Percentiles rank a stretch among this genome's conserved stretches.
phyloP scores from a whole-genome alignment of 805 yeast species.

The Candida nanaspora region DNA sequence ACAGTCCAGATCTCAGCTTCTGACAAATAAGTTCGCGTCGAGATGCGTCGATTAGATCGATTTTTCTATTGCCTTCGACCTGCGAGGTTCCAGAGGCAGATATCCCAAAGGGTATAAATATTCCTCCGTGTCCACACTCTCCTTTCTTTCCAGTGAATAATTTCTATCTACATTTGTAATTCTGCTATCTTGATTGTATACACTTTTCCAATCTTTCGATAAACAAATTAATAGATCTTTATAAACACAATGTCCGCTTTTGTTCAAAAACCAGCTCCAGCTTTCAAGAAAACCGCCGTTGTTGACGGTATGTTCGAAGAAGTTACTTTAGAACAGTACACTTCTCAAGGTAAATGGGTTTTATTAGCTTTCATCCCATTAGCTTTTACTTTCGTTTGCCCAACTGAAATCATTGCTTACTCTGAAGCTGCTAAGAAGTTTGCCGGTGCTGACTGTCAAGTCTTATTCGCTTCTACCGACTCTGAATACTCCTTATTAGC shows the following conservation, averaged over 20 bases:
- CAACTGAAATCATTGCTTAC: constrained; percentile 98
- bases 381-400: constrained; percentile 99
- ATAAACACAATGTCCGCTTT: constrained; percentile 68
- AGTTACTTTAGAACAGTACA: constrained; percentile 83
- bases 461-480: constrained; percentile 95
- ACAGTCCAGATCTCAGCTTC: too few species aligned
- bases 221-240: not conserved
- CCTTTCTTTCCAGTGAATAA: not conserved
- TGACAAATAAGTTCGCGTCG: not conserved
- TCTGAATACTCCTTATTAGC: constrained; percentile 96
- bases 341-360: constrained; percentile 90
- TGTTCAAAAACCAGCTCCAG: constrained; percentile 95
- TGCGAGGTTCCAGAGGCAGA: too few species aligned
- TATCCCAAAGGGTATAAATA: not conserved
- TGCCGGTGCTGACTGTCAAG: constrained; percentile 77
- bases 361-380: constrained; percentile 94
- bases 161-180: too few species aligned
- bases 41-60: too few species aligned
- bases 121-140: not conserved
- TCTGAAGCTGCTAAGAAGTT: constrained; percentile 91
- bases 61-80: too few species aligned
- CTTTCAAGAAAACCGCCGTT: constrained; percentile 95
- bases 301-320: constrained; percentile 96
- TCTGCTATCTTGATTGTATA: too few species aligned
- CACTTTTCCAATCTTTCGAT: not conserved